Conservation (phyloP, 345 rosid genomes). For the Tarenaya hassleriana region DNA sequence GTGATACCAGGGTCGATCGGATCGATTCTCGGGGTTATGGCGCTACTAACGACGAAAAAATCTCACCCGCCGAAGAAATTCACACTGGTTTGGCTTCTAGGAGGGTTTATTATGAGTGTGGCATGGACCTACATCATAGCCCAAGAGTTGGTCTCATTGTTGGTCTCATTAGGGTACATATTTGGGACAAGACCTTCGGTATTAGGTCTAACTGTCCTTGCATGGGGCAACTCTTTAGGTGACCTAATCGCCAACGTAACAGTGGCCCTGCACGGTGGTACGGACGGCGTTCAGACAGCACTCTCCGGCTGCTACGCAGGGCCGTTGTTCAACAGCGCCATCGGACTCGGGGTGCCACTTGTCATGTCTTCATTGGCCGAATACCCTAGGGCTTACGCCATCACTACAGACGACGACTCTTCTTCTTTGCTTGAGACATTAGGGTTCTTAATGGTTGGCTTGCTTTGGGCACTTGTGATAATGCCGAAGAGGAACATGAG, state of each 20-base stretch:
- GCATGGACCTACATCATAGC: constrained; percentile 80
- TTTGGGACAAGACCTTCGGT: constrained; percentile 63
- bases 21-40: constrained; percentile 41
- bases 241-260: constrained; percentile 70
- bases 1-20: constrained; percentile 45
- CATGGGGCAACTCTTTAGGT: constrained; percentile 94
- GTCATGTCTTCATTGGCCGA: constrained; percentile 44
- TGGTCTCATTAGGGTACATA: constrained; percentile 62
- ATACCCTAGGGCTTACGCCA: constrained; percentile 43
- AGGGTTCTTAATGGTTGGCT: constrained; percentile 53
- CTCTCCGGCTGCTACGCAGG: constrained; percentile 88
- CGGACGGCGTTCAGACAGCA: constrained; percentile 66
- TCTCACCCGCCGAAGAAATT: constrained; percentile 57
- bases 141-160: constrained; percentile 71
- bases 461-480: constrained; percentile 76
- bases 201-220: constrained; percentile 71
- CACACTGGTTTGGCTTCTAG: constrained; percentile 66
- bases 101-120: constrained; percentile 86
- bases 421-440: constrained; percentile 61
- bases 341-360: constrained; percentile 72
- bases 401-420: constrained; percentile 50
- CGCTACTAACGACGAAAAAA: constrained; percentile 40
- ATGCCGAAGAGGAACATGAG: constrained; percentile 59
- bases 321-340: constrained; percentile 67
- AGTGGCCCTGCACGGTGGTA: constrained; percentile 62